phyloP scores from a whole-genome alignment of 345 rosid species.

The Rhizophora mangle region DNA sequence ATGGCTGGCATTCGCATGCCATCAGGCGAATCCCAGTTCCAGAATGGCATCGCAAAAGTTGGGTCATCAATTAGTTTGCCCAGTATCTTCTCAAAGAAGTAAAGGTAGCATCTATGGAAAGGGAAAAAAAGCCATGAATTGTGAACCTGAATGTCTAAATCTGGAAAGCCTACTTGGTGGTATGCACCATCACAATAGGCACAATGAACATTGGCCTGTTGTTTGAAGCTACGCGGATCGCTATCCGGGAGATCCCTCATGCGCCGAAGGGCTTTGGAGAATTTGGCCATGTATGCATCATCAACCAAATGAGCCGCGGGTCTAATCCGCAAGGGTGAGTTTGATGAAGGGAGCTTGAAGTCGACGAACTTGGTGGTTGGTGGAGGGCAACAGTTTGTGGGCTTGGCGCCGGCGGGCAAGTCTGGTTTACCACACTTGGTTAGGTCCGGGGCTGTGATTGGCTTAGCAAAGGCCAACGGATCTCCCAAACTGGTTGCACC shows the following conservation, averaged over 20 bases:
- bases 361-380: slow-evolving; percentile 33
- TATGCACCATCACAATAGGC: slow-evolving; percentile 67
- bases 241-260: slow-evolving; percentile 57
- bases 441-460: slow-evolving; percentile 37
- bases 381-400: slow-evolving; percentile 56
- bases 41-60: slow-evolving; percentile 50
- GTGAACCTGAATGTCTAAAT: slow-evolving; percentile 52
- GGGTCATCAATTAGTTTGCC: slow-evolving; percentile 58
- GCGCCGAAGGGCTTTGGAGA: slow-evolving; percentile 42
- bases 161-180: slow-evolving; percentile 49
- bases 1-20: slow-evolving; percentile 58
- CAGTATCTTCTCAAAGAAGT: slow-evolving; percentile 51
- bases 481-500: slow-evolving; percentile 34
- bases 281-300: slow-evolving; percentile 41
- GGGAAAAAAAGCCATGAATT: slow-evolving; percentile 62
- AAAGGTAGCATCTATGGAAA: slow-evolving; percentile 49
- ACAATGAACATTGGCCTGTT: slow-evolving; percentile 58
- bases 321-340: slow-evolving; percentile 28
- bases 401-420: slow-evolving; percentile 30
- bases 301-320: slow-evolving; percentile 47
- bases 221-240: slow-evolving; percentile 55
- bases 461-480: slow-evolving; percentile 39
- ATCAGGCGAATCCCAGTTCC: slow-evolving; percentile 62
- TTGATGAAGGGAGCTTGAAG: slow-evolving; percentile 38
- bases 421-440: slow-evolving; percentile 42